A percentile compares a stretch with the other conserved stretches of the same genome.
Evolutionary conservation across 2,329 filamentous ascomycete species (phyloP).

Genomic region (Penicillium sp.): DNA sequence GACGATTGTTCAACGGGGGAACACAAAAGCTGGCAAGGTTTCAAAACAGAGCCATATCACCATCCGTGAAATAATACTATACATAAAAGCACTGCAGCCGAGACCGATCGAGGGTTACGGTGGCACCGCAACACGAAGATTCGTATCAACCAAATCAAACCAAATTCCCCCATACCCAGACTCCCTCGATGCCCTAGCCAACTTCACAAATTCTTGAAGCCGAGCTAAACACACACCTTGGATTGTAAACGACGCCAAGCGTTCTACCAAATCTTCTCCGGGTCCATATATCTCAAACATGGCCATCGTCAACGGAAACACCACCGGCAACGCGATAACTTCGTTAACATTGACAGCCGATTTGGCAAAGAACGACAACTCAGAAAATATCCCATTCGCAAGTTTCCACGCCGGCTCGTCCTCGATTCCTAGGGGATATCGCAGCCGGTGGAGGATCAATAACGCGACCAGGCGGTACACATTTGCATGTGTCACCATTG

Average conservation of each 20-base stretch:
- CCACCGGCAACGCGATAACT: slow-evolving; percentile 21
- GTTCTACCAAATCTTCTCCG: slow-evolving; percentile 23
- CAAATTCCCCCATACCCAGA: slow-evolving; percentile 22
- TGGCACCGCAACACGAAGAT: slow-evolving; percentile 25
- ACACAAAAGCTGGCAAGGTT: neutral
- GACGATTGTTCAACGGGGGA: neutral
- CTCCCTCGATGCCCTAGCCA: slow-evolving; percentile 18
- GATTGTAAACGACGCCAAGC: slow-evolving; percentile 19
- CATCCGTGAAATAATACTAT: neutral
- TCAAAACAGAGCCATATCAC: neutral
- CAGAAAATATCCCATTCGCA: slow-evolving; percentile 25
- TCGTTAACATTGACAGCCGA: slow-evolving; percentile 8
- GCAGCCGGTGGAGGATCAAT: slow-evolving; percentile 33
- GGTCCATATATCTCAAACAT: slow-evolving; percentile 26
- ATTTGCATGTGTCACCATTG: slow-evolving; percentile 34
- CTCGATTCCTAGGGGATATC: slow-evolving; percentile 32
- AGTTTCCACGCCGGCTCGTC: slow-evolving; percentile 23
- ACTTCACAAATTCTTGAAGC: slow-evolving; percentile 24
- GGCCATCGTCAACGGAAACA: slow-evolving; percentile 26
- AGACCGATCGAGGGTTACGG: slow-evolving; percentile 8
- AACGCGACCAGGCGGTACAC: slow-evolving; percentile 31
- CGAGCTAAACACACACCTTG: slow-evolving; percentile 20
- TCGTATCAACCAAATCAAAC: slow-evolving; percentile 27
- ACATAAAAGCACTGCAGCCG: slow-evolving; percentile 13
- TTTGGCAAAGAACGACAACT: slow-evolving; percentile 22